These are phyloP conservation scores for Uronychia setigera DNA, from an alignment of 73 alveolate genomes.

Conservation along the genomic window DNA sequence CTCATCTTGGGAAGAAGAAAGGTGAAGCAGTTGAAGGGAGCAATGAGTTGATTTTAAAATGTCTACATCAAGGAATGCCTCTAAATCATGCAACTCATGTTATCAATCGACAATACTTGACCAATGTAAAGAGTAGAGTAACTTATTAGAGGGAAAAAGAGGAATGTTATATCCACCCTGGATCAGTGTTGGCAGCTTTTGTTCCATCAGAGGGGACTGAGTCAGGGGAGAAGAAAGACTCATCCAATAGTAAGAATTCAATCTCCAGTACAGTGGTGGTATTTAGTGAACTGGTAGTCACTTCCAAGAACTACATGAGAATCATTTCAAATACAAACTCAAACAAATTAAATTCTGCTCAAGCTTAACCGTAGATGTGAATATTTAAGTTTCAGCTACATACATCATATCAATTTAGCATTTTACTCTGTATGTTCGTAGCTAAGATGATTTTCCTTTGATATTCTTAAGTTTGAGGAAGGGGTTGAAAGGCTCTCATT, in stretches of 20 bases:
- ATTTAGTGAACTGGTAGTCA: background rate
- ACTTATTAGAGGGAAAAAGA: conserved; percentile 68
- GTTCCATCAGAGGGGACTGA: too few relatives aligned
- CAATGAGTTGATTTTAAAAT: conserved; percentile 69
- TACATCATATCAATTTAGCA: too few relatives aligned
- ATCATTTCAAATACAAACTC: too few relatives aligned
- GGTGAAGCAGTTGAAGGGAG: conserved; percentile 31
- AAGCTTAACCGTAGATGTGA: too few relatives aligned
- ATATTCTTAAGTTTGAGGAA: conserved; percentile 44
- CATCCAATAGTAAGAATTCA: too few relatives aligned
- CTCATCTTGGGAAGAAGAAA: conserved; percentile 33
- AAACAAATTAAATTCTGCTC: too few relatives aligned
- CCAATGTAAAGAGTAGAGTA: conserved; percentile 59
- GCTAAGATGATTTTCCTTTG: conserved; percentile 78
- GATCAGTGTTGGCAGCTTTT: conserved; percentile 36
- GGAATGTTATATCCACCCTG: conserved; percentile 84
- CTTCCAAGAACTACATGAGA: background rate
- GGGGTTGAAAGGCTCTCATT: conserved; percentile 84
- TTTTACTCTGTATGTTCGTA: conserved; percentile 19
- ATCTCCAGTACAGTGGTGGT: too few relatives aligned
- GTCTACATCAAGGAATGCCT: conserved; percentile 77
- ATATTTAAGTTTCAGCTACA: too few relatives aligned
- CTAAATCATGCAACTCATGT: conserved; percentile 71
- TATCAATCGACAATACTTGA: background rate
- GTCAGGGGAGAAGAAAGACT: too few relatives aligned